Conservation (phyloP, 441 rosid genomes). For the Breynia disticha region DNA sequence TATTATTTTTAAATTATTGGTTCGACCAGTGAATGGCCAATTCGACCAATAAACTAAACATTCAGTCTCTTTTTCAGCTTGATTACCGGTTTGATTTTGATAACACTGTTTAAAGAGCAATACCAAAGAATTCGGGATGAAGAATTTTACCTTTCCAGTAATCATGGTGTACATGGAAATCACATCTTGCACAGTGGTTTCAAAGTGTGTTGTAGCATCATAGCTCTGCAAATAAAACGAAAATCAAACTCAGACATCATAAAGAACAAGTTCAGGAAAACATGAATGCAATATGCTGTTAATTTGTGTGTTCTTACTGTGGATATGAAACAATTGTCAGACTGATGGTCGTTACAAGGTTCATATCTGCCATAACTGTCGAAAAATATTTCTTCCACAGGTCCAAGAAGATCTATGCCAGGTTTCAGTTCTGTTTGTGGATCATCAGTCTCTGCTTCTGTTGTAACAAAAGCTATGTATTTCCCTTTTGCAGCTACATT, state of each 20-base stretch:
- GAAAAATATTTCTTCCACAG: slow-evolving; percentile 60
- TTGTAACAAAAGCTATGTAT: slow-evolving; percentile 71
- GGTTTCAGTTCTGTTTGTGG: slow-evolving; percentile 65
- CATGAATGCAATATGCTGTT: neutral
- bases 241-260: neutral
- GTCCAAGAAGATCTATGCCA: slow-evolving; percentile 58
- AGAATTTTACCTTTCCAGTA: slow-evolving; percentile 59
- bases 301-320: slow-evolving; percentile 32
- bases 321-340: slow-evolving; percentile 72
- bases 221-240: slow-evolving; percentile 47
- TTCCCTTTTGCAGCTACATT: slow-evolving; percentile 79
- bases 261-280: neutral
- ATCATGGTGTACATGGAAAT: slow-evolving; percentile 57
- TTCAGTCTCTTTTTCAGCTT: too few relatives aligned
- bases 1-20: too few relatives aligned
- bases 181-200: slow-evolving; percentile 62
- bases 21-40: too few relatives aligned
- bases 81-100: too few relatives aligned
- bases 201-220: slow-evolving; percentile 70
- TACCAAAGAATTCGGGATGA: too few relatives aligned
- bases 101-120: too few relatives aligned
- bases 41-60: too few relatives aligned
- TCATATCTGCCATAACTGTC: slow-evolving; percentile 57
- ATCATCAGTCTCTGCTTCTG: slow-evolving; percentile 69
- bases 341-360: slow-evolving; percentile 46